Evolutionary conservation across 148 eudicot species (phyloP).

Genomic region (Amaranthus palmeri): DNA sequence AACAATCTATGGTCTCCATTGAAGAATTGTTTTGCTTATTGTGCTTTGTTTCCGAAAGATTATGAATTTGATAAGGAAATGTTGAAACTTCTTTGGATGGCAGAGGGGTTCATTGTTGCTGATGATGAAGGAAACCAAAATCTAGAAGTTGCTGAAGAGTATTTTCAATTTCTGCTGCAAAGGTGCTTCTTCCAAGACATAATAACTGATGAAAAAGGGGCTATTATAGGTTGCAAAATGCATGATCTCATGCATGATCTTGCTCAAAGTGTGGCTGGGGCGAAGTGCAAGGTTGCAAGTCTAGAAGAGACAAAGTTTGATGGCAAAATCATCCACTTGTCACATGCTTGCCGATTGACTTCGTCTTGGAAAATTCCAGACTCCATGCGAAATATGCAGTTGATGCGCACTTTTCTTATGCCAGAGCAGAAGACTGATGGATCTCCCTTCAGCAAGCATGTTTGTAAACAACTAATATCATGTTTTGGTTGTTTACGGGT

Average conservation of each 20-base stretch:
- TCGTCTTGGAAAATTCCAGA: too few relatives aligned
- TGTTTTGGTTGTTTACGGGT: background rate
- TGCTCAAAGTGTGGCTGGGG: too few relatives aligned
- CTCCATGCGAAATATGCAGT: background rate
- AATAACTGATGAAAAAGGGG: too few relatives aligned
- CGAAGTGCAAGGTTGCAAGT: too few relatives aligned
- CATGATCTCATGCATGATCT: too few relatives aligned
- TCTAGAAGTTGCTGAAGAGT: slow-evolving; percentile 1
- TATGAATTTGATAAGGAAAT: background rate
- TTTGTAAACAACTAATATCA: background rate
- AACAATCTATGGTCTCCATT: slow-evolving; percentile 3
- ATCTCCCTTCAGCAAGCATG: background rate
- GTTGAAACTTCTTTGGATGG: slow-evolving; percentile 25
- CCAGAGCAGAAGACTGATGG: background rate
- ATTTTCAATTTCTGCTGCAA: slow-evolving; percentile 6
- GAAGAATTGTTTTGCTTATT: slow-evolving; percentile 30
- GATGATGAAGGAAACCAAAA: background rate
- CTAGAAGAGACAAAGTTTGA: too few relatives aligned
- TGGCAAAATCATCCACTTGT: too few relatives aligned
- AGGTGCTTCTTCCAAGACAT: slow-evolving; percentile 17
- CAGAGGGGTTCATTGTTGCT: slow-evolving; percentile 15
- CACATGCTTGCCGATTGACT: too few relatives aligned
- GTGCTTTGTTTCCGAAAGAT: slow-evolving; percentile 30
- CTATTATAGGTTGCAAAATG: too few relatives aligned
- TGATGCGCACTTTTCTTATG: background rate